phyloP scores from a whole-genome alignment of 2,329 filamentous ascomycete genomes.

The Scleromitrula shiraiana region DNA sequence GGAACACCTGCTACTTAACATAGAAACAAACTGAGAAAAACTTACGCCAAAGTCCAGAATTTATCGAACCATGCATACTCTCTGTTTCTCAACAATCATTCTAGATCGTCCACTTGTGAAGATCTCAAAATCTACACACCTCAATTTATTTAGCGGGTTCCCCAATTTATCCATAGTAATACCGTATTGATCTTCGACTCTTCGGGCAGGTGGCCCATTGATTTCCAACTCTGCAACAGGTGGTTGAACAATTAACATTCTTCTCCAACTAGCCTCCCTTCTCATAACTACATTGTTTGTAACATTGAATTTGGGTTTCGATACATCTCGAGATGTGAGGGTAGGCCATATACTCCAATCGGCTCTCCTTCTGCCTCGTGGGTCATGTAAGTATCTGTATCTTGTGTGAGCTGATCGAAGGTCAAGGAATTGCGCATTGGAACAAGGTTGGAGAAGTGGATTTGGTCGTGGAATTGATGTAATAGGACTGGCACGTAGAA shows the following conservation, averaged over 20 bases:
- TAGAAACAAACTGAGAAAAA: not conserved
- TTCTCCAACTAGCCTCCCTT: conserved; percentile 1
- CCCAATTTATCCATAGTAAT: conserved; percentile 2
- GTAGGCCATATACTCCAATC: conserved; percentile 1
- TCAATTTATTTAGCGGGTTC: conserved; percentile 1
- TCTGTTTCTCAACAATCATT: conserved; percentile 5
- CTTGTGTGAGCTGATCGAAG: not conserved
- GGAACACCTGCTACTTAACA: not conserved
- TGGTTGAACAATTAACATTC: conserved; percentile 6
- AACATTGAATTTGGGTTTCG: not conserved
- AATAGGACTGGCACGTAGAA: not conserved
- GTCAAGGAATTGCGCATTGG: conserved; percentile 7
- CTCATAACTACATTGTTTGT: not conserved
- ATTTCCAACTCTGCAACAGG: conserved; percentile 1
- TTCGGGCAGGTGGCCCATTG: not conserved
- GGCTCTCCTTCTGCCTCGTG: not conserved
- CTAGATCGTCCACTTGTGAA: conserved; percentile 1
- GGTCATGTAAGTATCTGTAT: conserved; percentile 2
- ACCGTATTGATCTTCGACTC: not conserved
- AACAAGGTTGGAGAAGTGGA: conserved; percentile 2
- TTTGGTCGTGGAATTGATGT: conserved; percentile 2
- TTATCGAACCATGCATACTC: not conserved
- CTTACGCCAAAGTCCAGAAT: not conserved
- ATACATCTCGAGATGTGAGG: not conserved
- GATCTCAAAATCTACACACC: conserved; percentile 5